Conservation (phyloP, 441 rosid species). For the Populus tomentosa region DNA sequence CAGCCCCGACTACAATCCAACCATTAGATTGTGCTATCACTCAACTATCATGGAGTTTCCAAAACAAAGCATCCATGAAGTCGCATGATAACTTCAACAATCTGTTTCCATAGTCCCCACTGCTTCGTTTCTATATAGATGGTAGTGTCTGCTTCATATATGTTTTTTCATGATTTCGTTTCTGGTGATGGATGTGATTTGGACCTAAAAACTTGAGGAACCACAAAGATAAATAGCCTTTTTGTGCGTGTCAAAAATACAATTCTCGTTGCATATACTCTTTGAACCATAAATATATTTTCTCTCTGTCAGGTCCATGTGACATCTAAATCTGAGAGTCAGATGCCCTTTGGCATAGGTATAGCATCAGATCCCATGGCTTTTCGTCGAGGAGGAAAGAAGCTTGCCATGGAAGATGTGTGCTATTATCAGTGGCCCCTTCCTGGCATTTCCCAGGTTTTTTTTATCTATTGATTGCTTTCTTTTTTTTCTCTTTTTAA, state of each 20-base stretch:
- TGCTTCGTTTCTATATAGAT: not conserved
- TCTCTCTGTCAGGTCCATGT: conserved; percentile 59
- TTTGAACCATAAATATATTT: not conserved
- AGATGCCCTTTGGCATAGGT: conserved; percentile 74
- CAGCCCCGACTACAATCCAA: not conserved
- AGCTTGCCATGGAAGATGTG: conserved; percentile 96
- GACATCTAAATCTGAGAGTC: conserved; percentile 47
- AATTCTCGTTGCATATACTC: not conserved
- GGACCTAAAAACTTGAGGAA: not conserved
- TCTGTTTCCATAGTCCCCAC: not conserved
- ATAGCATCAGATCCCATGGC: conserved; percentile 97
- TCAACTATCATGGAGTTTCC: not conserved
- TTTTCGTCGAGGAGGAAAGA: conserved; percentile 85
- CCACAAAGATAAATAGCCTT: not conserved
- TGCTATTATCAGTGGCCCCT: conserved; percentile 92
- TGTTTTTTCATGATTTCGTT: conserved; percentile 1
- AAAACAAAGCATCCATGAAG: not conserved
- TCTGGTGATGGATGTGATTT: not conserved
- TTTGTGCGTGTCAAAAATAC: not conserved
- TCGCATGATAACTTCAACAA: not conserved
- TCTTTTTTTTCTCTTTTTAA: conserved; percentile 4
- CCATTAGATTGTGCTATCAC: not conserved
- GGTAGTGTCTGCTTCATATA: not conserved
- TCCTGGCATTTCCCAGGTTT: conserved; percentile 74
- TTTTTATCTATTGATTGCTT: conserved; percentile 5